Evolutionary conservation across 2,329 filamentous ascomycete species (phyloP), one percentile per base, ranked within the genome.

Genomic region (Sclerotinia nivalis): DNA sequence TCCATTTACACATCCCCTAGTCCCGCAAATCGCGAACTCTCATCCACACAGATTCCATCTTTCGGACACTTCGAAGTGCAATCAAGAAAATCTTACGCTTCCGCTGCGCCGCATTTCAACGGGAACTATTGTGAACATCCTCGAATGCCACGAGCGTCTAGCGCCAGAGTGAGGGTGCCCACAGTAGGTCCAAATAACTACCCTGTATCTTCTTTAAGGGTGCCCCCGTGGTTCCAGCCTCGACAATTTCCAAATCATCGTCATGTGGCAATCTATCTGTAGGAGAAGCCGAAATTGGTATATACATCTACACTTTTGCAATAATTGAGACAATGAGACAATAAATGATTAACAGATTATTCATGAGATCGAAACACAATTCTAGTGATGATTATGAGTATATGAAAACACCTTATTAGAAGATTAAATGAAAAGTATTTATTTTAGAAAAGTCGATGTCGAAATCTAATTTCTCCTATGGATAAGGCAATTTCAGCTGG

Each of bases 1-100:
- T 34, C 55, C 31, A 58, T 40, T 40, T 58, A n/a, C 31, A 43
- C 12, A 54, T 50, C 28, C 68, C 50, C 45, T 40, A 43, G 28
- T 59, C 54, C 50, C 62, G 31, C 59, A 49, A 69, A 52, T 54
- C 64, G 31, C 31, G n/a, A 68, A 40, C 25, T 40, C 37, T 60
- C 56, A 28, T 43, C 56, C 56, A 60, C 22, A 45, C 40, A 45
- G 15, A 50, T 25, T 43, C 40, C 28, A 40, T 34, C 47, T 43
- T 34, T 55, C 45, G 59, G 50, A 49, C 31, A 59, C 22, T 43
- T 65, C 20, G 69, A 70, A 50, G 64, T 67, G 69, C 69, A 59
- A 43, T 61, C 68, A 68, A 68, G 69, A 68, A 65, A 68, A 70
- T 70, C 55, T 56, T 54, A 45, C 52, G 50, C 68, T 61, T 68